Evolutionary conservation across 2,329 filamentous ascomycete genomes (phyloP), one percentile per base, ranked within the genome.

Genomic region (Kalaharituber pfeilii): DNA sequence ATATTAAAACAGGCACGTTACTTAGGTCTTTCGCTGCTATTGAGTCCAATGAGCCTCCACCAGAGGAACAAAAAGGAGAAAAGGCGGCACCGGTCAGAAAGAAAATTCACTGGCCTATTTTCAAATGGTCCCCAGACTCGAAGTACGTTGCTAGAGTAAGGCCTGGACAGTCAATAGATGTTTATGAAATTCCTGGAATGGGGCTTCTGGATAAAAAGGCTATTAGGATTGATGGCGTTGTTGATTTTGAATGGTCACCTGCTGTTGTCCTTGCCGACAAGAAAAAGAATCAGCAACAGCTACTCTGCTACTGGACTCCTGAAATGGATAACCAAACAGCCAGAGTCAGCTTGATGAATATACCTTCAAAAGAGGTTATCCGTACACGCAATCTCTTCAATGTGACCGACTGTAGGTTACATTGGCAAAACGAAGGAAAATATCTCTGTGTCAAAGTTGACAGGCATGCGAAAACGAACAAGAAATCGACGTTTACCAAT

Each of bases 391-490:
- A 98, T 68, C 79, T 98, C 47, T 96, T 98, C 79, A 96, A 91
- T 68, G 91, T 98, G 56, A 86, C 86, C 47, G 91, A 98, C 68
- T 91, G 85, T 56, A 98, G 96, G 74, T 79, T 98, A 18, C 91
- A 98, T 75, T 98, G 91, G 91, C 91, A 98, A 72, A 94, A 87
- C 3, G 86, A 95, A 59, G 85, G 81, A 54, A 78, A 83, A 57
- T 98, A 95, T 67, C 80, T 98, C 57, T 96, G 91, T 67, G 89
- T 96, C 69, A 98, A 98, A 78, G 91, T 98, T 55, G 91, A 98
- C 70, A 79, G 91, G 62, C 91, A 98, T 75, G 94, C 87, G 69
- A 98, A 98, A 73, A 95, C 88, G 55, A 56, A 56, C 51, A 96
- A 96, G 77, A 98, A 96, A 73, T 94, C 87, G 2, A 79, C 94